phyloP scores from a whole-genome alignment of 306 rosid genomes.

The Sicyos baderoa region DNA sequence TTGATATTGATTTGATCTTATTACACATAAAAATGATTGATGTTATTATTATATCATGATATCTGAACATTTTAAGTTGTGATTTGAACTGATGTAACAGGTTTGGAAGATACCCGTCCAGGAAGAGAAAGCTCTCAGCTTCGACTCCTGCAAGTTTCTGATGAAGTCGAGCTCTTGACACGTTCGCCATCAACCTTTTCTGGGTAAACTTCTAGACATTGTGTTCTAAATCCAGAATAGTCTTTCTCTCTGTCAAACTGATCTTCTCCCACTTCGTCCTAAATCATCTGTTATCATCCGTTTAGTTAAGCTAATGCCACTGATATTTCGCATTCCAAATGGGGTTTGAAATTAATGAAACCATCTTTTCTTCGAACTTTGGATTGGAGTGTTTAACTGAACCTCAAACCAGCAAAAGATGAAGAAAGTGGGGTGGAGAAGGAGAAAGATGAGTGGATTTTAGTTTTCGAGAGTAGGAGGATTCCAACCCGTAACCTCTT shows the following conservation, averaged over 20 bases:
- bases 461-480: conserved; percentile 18
- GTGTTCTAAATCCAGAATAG: no score
- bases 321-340: conserved; percentile 43
- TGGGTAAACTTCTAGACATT: conserved; percentile 68
- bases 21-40: not conserved
- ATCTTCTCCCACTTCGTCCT: conserved; percentile 83
- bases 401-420: conserved; percentile 27
- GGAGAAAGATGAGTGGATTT: conserved; percentile 32
- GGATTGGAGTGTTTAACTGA: not conserved
- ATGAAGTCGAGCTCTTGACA: conserved; percentile 76
- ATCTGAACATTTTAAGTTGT: not conserved
- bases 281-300: conserved; percentile 40
- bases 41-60: conserved; percentile 6
- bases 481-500: no score
- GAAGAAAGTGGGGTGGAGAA: conserved; percentile 14
- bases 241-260: conserved; percentile 73
- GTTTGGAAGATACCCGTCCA: conserved; percentile 51
- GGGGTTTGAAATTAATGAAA: conserved; percentile 56
- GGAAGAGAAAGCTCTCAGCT: conserved; percentile 87
- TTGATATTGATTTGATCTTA: no score
- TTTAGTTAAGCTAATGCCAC: not conserved
- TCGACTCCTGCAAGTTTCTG: conserved; percentile 92
- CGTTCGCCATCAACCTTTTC: conserved; percentile 77
- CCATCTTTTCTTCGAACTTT: conserved; percentile 29
- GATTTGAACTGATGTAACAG: conserved; percentile 10